Evolutionary conservation across 2,329 filamentous ascomycete species (phyloP).

Genomic region (Polytolypa hystricis): DNA sequence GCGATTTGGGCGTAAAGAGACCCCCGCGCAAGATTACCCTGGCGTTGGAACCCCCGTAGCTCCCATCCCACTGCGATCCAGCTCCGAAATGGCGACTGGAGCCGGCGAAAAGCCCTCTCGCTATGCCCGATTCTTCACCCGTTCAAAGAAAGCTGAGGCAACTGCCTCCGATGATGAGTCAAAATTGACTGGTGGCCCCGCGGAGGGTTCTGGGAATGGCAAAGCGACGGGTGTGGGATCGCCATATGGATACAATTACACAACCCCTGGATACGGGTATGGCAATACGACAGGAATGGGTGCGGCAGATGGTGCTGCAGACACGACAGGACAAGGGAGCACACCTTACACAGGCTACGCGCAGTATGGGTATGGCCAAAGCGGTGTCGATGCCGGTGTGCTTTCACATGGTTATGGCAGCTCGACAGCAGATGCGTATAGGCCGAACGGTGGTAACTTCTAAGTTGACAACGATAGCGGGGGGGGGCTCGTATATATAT

Average conservation of each 20-base stretch:
- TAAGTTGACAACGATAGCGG: too few species aligned
- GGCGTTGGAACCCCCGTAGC: background rate
- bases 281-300: background rate
- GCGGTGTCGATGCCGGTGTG: conserved; percentile 6
- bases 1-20: conserved; percentile 8
- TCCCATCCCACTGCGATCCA: conserved; percentile 7
- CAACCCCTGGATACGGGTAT: background rate
- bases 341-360: background rate
- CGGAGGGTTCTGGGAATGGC: background rate
- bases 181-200: too few species aligned
- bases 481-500: too few species aligned
- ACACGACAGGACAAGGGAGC: background rate
- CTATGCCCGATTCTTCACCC: conserved; percentile 6
- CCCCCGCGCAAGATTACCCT: conserved; percentile 6
- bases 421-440: background rate
- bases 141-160: background rate
- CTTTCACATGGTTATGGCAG: conserved; percentile 12
- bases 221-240: too few species aligned
- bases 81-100: background rate
- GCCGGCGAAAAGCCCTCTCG: conserved; percentile 8
- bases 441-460: too few species aligned
- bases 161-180: too few species aligned
- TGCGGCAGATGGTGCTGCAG: background rate
- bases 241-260: background rate
- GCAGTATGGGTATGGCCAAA: conserved; percentile 9